Evolutionary conservation across 2,329 filamentous ascomycete genomes (phyloP).

Genomic region (Tolypocladium guangdongense): DNA sequence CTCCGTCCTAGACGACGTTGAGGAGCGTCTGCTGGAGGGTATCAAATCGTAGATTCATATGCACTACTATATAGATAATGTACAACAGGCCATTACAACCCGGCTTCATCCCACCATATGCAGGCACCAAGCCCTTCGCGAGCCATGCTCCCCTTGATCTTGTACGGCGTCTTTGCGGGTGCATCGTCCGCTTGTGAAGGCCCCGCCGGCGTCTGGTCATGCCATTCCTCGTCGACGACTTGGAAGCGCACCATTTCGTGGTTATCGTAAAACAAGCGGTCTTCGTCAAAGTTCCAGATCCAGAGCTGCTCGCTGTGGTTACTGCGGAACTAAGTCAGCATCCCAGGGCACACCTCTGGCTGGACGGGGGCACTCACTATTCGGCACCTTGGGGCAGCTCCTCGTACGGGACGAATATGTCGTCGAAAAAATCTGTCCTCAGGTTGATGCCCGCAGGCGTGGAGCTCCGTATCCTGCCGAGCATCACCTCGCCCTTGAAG

Average conservation of each 20-base stretch:
- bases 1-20: constrained; percentile 80
- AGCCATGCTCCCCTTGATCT: constrained; percentile 55
- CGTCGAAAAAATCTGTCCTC: constrained; percentile 85
- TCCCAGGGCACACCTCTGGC: no score
- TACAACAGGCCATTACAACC: constrained; percentile 9
- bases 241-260: constrained; percentile 82
- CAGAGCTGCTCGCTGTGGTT: constrained; percentile 68
- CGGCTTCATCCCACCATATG: constrained; percentile 47
- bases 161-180: constrained; percentile 59
- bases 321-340: constrained; percentile 27
- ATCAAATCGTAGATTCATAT: constrained; percentile 25
- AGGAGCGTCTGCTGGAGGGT: constrained; percentile 65
- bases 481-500: constrained; percentile 87
- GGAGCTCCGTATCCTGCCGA: constrained; percentile 70
- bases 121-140: constrained; percentile 51
- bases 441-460: constrained; percentile 65
- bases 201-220: constrained; percentile 70
- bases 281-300: constrained; percentile 70
- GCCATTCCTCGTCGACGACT: constrained; percentile 81
- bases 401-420: constrained; percentile 69
- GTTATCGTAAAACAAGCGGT: constrained; percentile 75
- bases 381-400: constrained; percentile 65
- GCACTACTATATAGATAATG: constrained; percentile 4
- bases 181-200: constrained; percentile 51
- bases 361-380: constrained; percentile 46